Evolutionary conservation across 1,284 basidiomycete species (phyloP), one percentile per base, ranked within the genome.

Genomic region (Ustilago tritici): DNA sequence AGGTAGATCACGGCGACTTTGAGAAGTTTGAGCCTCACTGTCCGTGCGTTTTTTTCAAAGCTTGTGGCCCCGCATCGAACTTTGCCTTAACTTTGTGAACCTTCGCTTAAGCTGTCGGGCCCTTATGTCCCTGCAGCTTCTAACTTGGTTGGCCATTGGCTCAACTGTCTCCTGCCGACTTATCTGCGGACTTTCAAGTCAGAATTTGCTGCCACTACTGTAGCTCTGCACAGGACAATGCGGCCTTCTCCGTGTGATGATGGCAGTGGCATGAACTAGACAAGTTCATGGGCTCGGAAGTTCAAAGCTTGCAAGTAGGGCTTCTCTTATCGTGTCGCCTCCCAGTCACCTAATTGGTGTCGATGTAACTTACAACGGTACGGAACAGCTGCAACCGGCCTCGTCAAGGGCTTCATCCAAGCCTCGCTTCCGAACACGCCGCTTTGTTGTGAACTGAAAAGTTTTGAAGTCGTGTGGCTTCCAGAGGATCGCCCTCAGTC

Each of bases 61-160:
- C 36, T 41, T 41, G 40, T 41, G 40, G 40, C 32, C 38, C 38
- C 41, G 31, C 46, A 31, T n/a, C 14, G 34, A 40, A 38, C 17
- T 40, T 61, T 61, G 53, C 10, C 52, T 61, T 61, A 61, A 55
- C 60, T 36, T 17, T 61, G 23, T 28, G 31, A n/a, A 36, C 14
- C 38, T 61, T 52, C 47, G 7, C 38, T 36, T 41, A n/a, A 31
- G 31, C 41, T 50, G 17, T 19, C 32, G n/a, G 17, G 60, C 12
- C 52, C 52, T 46, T 19, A 40, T 49, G 60, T 43, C 52, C 60
- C 32, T 61, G 53, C 60, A 61, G 60, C 60, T 46, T 19, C 50
- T 7, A 47, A 28, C 36, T 55, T 47, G 52, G n/a, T 28, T 50
- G 49, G 49, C 49, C 38, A 40, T 17, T 40, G 38, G 2, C 38